These are phyloP conservation scores for Wickerhamiella nectarea DNA, from an alignment of 805 yeast genomes.

Conservation along the genomic window DNA sequence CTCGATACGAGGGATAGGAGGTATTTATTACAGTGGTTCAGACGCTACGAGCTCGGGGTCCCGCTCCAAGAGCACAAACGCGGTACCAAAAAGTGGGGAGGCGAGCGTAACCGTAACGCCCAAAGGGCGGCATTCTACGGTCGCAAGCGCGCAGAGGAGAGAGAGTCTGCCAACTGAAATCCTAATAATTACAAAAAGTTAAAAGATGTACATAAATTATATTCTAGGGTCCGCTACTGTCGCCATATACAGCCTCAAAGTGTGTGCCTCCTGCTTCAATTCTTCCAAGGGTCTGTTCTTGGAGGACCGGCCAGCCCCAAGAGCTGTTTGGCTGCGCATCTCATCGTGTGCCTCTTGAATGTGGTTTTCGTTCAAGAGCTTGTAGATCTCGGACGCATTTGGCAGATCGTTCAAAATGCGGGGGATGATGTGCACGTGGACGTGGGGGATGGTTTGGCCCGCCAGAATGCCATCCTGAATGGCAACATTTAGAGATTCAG, in stretches of 20 bases:
- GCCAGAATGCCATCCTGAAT: constrained; percentile 95
- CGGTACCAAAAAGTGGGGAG: constrained; percentile 73
- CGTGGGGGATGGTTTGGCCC: constrained; percentile 91
- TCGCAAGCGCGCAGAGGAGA: constrained; percentile 23
- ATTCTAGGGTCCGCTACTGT: constrained; percentile 11
- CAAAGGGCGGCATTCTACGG: constrained; percentile 36
- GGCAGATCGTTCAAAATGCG: constrained; percentile 41
- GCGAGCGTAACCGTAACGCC: constrained; percentile 68
- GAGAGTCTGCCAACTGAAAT: no score
- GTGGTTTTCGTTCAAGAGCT: constrained; percentile 43
- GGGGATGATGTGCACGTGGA: constrained; percentile 90
- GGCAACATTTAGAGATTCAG: constrained; percentile 77
- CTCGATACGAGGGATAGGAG: constrained; percentile 58
- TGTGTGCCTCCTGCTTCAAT: constrained; percentile 60
- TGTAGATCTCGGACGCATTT: constrained; percentile 66
- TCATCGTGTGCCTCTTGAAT: constrained; percentile 31
- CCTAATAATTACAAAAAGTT: neutral
- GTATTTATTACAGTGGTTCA: constrained; percentile 53
- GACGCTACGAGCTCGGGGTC: constrained; percentile 46
- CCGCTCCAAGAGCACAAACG: constrained; percentile 41
- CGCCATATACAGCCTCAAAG: constrained; percentile 29
- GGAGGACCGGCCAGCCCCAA: constrained; percentile 34
- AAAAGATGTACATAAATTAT: constrained; percentile 1
- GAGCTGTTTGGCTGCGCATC: constrained; percentile 22
- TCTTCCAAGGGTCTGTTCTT: constrained; percentile 50